Percentiles rank a stretch among this genome's conserved stretches.
Evolutionary conservation across 2,329 filamentous ascomycete species (phyloP).

Genomic region (Xylariaceae sp.): DNA sequence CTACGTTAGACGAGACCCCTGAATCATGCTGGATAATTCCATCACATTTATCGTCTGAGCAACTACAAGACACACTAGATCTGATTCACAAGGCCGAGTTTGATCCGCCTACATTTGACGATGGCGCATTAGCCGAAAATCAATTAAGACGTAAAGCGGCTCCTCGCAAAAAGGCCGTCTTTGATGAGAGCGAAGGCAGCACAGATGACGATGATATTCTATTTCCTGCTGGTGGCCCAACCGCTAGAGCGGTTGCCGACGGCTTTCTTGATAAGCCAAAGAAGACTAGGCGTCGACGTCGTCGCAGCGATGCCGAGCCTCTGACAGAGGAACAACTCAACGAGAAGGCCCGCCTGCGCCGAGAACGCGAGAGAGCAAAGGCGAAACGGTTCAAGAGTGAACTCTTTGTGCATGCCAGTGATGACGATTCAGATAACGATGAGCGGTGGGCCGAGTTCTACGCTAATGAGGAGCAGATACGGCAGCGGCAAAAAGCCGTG

Average conservation of each 20-base stretch:
- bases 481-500: conserved; percentile 48
- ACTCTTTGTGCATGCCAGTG: conserved; percentile 74
- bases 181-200: conserved; percentile 67
- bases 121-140: conserved; percentile 69
- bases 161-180: conserved; percentile 54
- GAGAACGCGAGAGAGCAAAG: conserved; percentile 71
- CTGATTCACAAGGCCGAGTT: conserved; percentile 75
- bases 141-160: conserved; percentile 70
- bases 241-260: conserved; percentile 50
- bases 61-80: conserved; percentile 65
- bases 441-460: conserved; percentile 64
- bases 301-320: conserved; percentile 42
- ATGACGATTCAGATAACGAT: conserved; percentile 84
- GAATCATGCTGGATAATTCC: conserved; percentile 79
- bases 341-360: conserved; percentile 57
- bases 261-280: conserved; percentile 52
- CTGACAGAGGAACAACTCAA: conserved; percentile 61
- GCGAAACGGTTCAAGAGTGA: conserved; percentile 77
- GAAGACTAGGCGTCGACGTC: conserved; percentile 58
- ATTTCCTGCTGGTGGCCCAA: conserved; percentile 67
- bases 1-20: conserved; percentile 61
- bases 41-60: conserved; percentile 55
- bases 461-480: conserved; percentile 62
- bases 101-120: conserved; percentile 71
- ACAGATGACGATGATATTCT: conserved; percentile 54